These are phyloP conservation scores for Cryptococcus amylolentus DNA, from an alignment of 1,284 basidiomycete genomes.

Conservation along the genomic window DNA sequence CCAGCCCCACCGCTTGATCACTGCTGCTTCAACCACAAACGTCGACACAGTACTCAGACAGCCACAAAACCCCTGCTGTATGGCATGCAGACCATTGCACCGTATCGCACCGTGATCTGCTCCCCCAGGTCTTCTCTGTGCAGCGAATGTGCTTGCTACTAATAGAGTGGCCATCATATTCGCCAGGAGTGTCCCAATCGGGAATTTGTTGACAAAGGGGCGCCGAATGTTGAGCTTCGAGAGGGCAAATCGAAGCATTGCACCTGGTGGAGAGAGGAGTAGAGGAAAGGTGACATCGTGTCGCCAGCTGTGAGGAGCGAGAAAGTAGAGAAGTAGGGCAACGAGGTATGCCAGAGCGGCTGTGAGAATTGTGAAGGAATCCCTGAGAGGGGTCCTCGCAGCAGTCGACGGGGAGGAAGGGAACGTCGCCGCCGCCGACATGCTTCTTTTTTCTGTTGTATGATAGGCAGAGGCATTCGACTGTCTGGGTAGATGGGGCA, in stretches of 20 bases:
- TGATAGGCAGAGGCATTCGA: neutral
- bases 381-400: constrained; percentile 28
- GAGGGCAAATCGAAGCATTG: constrained; percentile 77
- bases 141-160: constrained; percentile 65
- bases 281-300: constrained; percentile 81
- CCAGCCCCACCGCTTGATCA: constrained; percentile 54
- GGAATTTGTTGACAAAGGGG: constrained; percentile 58
- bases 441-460: neutral
- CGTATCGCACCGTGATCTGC: constrained; percentile 37
- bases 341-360: constrained; percentile 49
- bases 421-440: neutral
- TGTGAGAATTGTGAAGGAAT: constrained; percentile 38
- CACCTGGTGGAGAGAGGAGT: constrained; percentile 83
- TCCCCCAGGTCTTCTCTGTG: constrained; percentile 57
- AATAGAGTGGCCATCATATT: constrained; percentile 79
- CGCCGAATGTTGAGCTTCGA: constrained; percentile 66
- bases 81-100: constrained; percentile 72
- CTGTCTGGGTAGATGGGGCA: constrained; percentile 53
- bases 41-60: constrained; percentile 93
- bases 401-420: neutral
- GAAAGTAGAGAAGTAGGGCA: constrained; percentile 73
- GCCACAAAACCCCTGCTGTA: constrained; percentile 90
- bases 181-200: constrained; percentile 81
- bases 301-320: constrained; percentile 62
- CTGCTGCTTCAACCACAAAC: constrained; percentile 75